A percentile compares a stretch with the other conserved stretches of the same genome.
Conservation (phyloP, 139 green algal genomes). For the Chlamydomonas sphaeroides region DNA sequence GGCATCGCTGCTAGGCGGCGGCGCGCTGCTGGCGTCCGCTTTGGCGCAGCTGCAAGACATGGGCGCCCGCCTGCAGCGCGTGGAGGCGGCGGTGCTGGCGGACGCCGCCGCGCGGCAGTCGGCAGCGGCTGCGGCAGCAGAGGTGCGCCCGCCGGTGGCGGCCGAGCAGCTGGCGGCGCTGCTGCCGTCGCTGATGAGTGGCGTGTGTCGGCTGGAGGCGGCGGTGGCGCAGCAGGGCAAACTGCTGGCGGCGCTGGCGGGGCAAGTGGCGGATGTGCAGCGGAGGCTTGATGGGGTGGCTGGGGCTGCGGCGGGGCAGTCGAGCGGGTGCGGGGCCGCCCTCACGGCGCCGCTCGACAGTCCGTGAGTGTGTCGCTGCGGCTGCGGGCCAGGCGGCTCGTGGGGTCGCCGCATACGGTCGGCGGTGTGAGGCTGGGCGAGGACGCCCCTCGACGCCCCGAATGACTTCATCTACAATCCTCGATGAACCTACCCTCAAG, state of each 20-base stretch:
- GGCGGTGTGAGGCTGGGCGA: too few relatives aligned
- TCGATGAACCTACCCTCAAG: too few relatives aligned
- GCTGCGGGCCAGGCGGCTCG: too few relatives aligned
- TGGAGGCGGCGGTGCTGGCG: constrained; percentile 1
- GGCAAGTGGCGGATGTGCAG: not conserved
- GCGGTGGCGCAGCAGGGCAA: not conserved
- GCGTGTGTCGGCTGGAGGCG: constrained; percentile 1
- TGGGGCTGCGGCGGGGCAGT: not conserved
- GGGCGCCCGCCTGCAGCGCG: not conserved
- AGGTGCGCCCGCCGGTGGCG: not conserved
- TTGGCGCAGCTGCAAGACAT: not conserved
- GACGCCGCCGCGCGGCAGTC: too few relatives aligned
- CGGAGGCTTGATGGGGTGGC: not conserved
- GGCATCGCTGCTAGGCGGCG: not conserved
- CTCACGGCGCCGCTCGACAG: too few relatives aligned
- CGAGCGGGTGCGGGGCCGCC: too few relatives aligned
- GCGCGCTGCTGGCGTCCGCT: not conserved
- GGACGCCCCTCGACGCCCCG: too few relatives aligned
- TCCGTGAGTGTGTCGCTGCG: too few relatives aligned
- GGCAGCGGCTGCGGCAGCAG: not conserved
- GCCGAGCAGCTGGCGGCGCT: not conserved
- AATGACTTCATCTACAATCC: too few relatives aligned
- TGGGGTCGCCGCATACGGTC: too few relatives aligned
- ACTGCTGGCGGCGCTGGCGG: not conserved
- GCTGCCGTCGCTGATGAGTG: not conserved